Evolutionary conservation across 305 asterid genomes (phyloP).

Genomic region (Fraxinus sp.): DNA sequence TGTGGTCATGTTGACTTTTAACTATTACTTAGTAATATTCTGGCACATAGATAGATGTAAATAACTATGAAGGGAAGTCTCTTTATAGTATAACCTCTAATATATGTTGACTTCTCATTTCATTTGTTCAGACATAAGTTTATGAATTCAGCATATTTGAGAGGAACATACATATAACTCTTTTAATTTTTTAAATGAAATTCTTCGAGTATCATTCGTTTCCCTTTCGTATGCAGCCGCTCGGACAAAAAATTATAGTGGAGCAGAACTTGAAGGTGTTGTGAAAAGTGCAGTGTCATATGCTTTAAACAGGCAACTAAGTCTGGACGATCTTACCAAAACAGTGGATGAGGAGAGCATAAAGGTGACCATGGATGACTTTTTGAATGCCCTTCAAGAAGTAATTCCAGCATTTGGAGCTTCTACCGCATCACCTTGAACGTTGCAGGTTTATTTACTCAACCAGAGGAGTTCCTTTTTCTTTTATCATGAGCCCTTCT

Average conservation of each 20-base stretch:
- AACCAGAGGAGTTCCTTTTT: not conserved
- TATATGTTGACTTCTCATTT: not conserved
- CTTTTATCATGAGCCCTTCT: constrained; percentile 1
- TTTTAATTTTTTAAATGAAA: constrained; percentile 17
- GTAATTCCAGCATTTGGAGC: constrained; percentile 99
- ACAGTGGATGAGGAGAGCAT: constrained; percentile 94
- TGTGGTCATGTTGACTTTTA: not conserved
- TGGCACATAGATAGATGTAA: not conserved
- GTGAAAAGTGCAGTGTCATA: constrained; percentile 98
- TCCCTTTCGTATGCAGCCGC: constrained; percentile 68
- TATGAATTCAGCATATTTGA: not conserved
- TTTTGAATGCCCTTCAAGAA: constrained; percentile 77
- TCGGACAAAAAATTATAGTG: constrained; percentile 92
- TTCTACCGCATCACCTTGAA: constrained; percentile 94
- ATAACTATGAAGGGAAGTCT: not conserved
- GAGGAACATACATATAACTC: not conserved
- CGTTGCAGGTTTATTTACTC: constrained; percentile 76
- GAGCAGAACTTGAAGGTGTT: constrained; percentile 99
- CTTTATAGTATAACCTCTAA: not conserved
- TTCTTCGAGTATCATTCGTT: constrained; percentile 14
- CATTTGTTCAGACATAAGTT: not conserved
- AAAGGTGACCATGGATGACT: constrained; percentile 92
- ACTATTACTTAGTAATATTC: not conserved
- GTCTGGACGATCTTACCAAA: constrained; percentile 88
- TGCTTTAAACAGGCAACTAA: constrained; percentile 88